Evolutionary conservation across 495 filamentous ascomycete species (phyloP).

Genomic region (Talaromyces ruber): DNA sequence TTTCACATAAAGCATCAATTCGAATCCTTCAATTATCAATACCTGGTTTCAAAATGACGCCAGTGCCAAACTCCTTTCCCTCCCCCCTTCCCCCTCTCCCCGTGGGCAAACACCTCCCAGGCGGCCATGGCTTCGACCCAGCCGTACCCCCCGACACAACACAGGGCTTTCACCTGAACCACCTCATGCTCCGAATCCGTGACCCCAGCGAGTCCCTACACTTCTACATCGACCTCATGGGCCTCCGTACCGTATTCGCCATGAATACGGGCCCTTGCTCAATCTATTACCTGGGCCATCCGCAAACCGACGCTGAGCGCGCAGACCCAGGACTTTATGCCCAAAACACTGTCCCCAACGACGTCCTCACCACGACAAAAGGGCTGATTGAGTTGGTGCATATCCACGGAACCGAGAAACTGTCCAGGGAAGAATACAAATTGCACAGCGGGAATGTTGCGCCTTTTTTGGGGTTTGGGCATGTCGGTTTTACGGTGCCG

Average conservation of each 20-base stretch:
- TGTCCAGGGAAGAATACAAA: not conserved
- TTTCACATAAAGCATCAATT: not conserved
- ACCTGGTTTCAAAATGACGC: not conserved
- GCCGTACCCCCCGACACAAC: slow-evolving; percentile 25
- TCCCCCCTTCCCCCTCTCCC: not conserved
- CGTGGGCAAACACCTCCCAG: slow-evolving; percentile 11
- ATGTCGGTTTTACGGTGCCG: not conserved
- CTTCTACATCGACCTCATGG: slow-evolving; percentile 40
- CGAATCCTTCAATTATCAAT: not conserved
- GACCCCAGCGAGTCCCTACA: slow-evolving; percentile 28
- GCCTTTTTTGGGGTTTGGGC: not conserved
- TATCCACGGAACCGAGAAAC: not conserved
- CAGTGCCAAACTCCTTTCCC: not conserved
- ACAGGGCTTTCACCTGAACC: slow-evolving; percentile 34
- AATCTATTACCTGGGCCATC: slow-evolving; percentile 36
- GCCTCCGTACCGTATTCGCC: slow-evolving; percentile 40
- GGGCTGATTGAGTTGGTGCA: not conserved
- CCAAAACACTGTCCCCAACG: not conserved
- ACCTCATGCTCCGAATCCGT: slow-evolving; percentile 32
- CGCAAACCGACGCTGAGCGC: slow-evolving; percentile 13
- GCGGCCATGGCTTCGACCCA: slow-evolving; percentile 19
- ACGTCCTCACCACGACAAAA: not conserved
- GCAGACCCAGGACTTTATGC: slow-evolving; percentile 20
- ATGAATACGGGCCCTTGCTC: slow-evolving; percentile 36
- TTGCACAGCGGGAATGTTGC: not conserved